Conservation (phyloP, 1,139 yeast genomes). For the Sugiyamaella japonica region DNA sequence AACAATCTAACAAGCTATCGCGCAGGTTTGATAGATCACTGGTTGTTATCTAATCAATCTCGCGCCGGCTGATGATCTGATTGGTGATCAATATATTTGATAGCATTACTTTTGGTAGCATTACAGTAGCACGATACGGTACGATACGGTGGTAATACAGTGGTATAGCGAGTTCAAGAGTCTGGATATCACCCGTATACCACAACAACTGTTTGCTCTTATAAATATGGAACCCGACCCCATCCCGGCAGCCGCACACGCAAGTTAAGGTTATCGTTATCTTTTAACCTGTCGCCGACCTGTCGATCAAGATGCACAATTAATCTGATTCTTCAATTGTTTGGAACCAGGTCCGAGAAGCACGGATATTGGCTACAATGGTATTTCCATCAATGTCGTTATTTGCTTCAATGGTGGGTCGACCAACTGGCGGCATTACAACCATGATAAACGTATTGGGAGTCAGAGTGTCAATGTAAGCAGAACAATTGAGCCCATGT, state of each 20-base stretch:
- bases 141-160: no score
- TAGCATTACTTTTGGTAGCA: no score
- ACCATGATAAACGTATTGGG: conserved; percentile 78
- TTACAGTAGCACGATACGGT: no score
- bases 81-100: no score
- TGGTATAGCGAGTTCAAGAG: no score
- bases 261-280: conserved; percentile 2
- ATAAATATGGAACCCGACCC: no score
- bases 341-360: conserved; percentile 68
- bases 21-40: no score
- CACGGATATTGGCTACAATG: conserved; percentile 63
- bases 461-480: conserved; percentile 69
- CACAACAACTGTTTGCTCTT: neutral
- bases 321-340: conserved; percentile 42
- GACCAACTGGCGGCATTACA: conserved; percentile 44
- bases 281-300: neutral
- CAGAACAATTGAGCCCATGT: conserved; percentile 69
- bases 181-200: neutral
- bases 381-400: conserved; percentile 60
- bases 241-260: neutral
- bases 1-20: no score
- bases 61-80: no score
- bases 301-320: no score
- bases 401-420: conserved; percentile 35
- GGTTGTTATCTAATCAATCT: no score